phyloP scores from a whole-genome alignment of 768 basidiomycete genomes.

The Leucocoprinus birnbaumii region DNA sequence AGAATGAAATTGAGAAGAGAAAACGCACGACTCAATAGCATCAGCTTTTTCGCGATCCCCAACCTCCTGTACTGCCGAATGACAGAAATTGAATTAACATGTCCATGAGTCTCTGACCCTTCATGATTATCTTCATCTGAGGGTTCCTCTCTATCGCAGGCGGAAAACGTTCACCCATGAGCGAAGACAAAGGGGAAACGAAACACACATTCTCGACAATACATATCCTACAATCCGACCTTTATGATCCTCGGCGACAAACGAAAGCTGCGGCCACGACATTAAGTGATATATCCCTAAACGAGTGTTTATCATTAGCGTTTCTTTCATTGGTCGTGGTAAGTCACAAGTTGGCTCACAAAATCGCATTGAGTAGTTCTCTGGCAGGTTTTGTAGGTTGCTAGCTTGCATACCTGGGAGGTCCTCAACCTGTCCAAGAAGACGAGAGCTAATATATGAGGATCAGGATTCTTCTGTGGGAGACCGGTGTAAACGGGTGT shows the following conservation, averaged over 20 bases:
- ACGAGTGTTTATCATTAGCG: neutral
- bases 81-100: constrained; percentile 96
- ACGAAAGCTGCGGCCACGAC: constrained; percentile 93
- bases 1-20: neutral
- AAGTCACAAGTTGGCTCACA: constrained; percentile 42
- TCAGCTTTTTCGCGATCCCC: constrained; percentile 90
- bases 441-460: constrained; percentile 16
- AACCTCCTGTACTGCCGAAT: constrained; percentile 87
- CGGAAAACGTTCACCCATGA: neutral
- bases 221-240: constrained; percentile 94
- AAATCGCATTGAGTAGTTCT: constrained; percentile 85
- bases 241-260: constrained; percentile 87
- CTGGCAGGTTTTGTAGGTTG: constrained; percentile 90
- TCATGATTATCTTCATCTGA: constrained; percentile 49
- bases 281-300: constrained; percentile 86
- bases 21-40: constrained; percentile 85
- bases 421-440: constrained; percentile 66
- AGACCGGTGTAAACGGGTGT: constrained; percentile 5
- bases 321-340: neutral
- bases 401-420: constrained; percentile 91
- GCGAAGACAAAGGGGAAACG: neutral
- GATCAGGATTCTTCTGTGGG: constrained; percentile 13
- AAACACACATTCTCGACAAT: constrained; percentile 85
- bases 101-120: constrained; percentile 68
- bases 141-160: constrained; percentile 33